Evolutionary conservation across 495 filamentous ascomycete species (phyloP).

Genomic region (Neurospora sublineolata): DNA sequence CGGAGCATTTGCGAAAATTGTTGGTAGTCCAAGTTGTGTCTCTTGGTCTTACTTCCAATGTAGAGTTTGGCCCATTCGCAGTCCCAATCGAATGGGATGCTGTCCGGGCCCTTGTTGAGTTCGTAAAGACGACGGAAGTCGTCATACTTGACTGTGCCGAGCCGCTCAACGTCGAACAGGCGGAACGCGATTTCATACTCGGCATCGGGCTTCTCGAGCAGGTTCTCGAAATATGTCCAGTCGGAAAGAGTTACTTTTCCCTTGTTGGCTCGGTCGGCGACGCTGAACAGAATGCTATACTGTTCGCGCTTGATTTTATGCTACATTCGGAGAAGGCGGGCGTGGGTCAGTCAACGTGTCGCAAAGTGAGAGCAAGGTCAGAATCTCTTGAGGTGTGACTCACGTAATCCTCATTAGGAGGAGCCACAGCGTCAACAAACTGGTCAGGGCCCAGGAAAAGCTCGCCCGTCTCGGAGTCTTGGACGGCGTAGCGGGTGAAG

Average conservation of each 20-base stretch:
- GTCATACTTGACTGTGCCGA: slow-evolving; percentile 75
- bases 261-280: slow-evolving; percentile 65
- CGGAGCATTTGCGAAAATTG: slow-evolving; percentile 98
- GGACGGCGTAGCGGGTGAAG: slow-evolving; percentile 67
- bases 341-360: slow-evolving; percentile 11
- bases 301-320: slow-evolving; percentile 96
- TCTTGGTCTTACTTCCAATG: slow-evolving; percentile 67
- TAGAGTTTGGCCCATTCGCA: slow-evolving; percentile 96
- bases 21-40: slow-evolving; percentile 85
- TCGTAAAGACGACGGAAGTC: slow-evolving; percentile 73
- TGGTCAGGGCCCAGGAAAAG: slow-evolving; percentile 67
- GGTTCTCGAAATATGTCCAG: slow-evolving; percentile 87
- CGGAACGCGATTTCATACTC: slow-evolving; percentile 99
- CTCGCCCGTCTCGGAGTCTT: slow-evolving; percentile 65
- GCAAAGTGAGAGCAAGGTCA: slow-evolving; percentile 10
- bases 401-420: slow-evolving; percentile 81
- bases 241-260: slow-evolving; percentile 70
- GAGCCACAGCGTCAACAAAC: slow-evolving; percentile 86
- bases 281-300: slow-evolving; percentile 80
- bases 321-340: slow-evolving; percentile 30
- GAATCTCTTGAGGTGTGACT: slow-evolving; percentile 23
- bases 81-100: slow-evolving; percentile 92
- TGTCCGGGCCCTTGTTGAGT: slow-evolving; percentile 65
- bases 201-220: slow-evolving; percentile 86
- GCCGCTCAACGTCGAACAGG: slow-evolving; percentile 76